Conservation (phyloP, 2,329 filamentous ascomycete genomes). For the Cryphonectria naterciae region DNA sequence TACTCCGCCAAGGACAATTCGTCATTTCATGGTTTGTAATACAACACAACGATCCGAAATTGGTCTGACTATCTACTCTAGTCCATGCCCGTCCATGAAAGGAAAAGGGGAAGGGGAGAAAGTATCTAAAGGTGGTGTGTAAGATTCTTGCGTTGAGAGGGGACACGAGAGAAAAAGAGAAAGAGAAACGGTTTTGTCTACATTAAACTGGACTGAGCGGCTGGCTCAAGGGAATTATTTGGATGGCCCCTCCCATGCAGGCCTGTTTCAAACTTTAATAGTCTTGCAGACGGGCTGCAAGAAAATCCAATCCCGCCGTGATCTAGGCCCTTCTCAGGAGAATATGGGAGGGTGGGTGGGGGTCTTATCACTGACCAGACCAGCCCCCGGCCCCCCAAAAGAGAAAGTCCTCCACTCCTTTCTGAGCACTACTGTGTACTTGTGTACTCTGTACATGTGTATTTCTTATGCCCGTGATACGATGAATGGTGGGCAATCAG, state of each 20-base stretch:
- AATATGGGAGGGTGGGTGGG: constrained; percentile 1
- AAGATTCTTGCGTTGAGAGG: neutral
- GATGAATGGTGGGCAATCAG: neutral
- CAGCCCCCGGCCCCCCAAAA: no score
- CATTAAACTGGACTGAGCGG: no score
- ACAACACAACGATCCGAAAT: neutral
- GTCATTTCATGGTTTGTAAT: no score
- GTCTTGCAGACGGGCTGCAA: neutral
- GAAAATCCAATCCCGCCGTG: neutral
- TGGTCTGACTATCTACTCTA: neutral
- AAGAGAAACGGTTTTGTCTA: no score
- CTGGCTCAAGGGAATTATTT: neutral
- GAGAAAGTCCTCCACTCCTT: no score
- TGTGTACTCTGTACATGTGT: neutral
- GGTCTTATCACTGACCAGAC: neutral
- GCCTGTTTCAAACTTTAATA: constrained; percentile 6
- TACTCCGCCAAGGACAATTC: neutral
- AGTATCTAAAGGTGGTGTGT: neutral
- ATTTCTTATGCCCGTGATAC: neutral
- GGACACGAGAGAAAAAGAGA: no score
- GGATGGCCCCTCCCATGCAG: neutral
- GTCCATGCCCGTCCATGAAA: neutral
- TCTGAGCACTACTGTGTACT: no score
- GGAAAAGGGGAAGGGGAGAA: neutral
- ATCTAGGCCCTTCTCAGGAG: neutral